A percentile compares a stretch with the other conserved stretches of the same genome.
Evolutionary conservation across 139 green algal species (phyloP).

Genomic region (Ulvella scutata): DNA sequence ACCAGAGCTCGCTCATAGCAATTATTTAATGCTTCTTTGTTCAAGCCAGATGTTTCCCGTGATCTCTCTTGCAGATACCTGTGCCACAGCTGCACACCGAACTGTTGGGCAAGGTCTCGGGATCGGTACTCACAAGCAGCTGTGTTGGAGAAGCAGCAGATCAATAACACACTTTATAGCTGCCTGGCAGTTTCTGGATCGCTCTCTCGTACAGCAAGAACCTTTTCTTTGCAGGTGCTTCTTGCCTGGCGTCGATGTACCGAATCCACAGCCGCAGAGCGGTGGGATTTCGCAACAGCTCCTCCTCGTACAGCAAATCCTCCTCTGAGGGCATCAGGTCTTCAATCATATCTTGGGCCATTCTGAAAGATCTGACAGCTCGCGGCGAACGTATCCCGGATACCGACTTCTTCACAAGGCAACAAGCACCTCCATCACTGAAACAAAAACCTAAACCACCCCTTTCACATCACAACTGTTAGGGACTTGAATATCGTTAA

Average conservation of each 20-base stretch:
- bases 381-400: too few relatives aligned
- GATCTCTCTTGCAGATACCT: conserved; percentile 76
- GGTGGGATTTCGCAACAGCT: conserved; percentile 89
- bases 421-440: too few relatives aligned
- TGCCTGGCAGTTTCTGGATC: conserved; percentile 72
- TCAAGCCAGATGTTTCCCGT: background rate
- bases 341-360: conserved; percentile 19
- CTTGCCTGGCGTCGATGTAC: conserved; percentile 70
- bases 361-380: too few relatives aligned
- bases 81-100: conserved; percentile 58
- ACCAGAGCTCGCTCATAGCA: conserved; percentile 89
- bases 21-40: conserved; percentile 63
- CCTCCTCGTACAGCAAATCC: conserved; percentile 93
- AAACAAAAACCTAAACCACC: too few relatives aligned
- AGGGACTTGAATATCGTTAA: too few relatives aligned
- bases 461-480: too few relatives aligned
- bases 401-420: too few relatives aligned
- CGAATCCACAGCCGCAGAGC: conserved; percentile 75
- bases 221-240: conserved; percentile 41
- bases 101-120: too few relatives aligned
- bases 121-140: too few relatives aligned
- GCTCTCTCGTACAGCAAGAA: conserved; percentile 86
- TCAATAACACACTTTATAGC: conserved; percentile 67
- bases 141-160: background rate
- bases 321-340: conserved; percentile 72